A percentile compares a stretch with the other conserved stretches of the same genome.
These are phyloP conservation scores for Pythium guiyangense DNA, from an alignment of 352 stramenopile genomes.

Conservation along the genomic window DNA sequence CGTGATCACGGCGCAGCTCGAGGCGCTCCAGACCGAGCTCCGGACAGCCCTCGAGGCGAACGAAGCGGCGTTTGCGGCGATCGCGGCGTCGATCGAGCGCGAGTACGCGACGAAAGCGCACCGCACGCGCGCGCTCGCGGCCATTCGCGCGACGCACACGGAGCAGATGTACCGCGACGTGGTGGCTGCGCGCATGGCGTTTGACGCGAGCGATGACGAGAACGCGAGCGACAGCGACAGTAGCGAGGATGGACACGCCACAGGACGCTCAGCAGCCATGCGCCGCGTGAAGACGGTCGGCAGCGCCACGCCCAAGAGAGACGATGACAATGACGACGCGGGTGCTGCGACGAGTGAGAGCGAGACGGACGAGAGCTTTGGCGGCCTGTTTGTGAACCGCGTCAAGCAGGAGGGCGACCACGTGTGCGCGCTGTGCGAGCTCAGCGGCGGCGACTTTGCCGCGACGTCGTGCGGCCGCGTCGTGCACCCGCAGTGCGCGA, in stretches of 20 bases:
- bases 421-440: conserved; percentile 63
- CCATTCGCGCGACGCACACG: conserved; percentile 54
- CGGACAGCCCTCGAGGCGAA: conserved; percentile 34
- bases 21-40: conserved; percentile 42
- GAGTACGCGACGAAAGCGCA: conserved; percentile 53
- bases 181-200: conserved; percentile 27
- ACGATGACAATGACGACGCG: conserved; percentile 31
- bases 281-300: too few species aligned
- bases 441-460: conserved; percentile 75
- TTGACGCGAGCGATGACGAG: conserved; percentile 51
- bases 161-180: conserved; percentile 71
- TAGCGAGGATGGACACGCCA: too few species aligned
- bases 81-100: conserved; percentile 31
- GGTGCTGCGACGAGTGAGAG: too few species aligned
- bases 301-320: too few species aligned
- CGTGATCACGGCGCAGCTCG: conserved; percentile 50
- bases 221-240: conserved; percentile 15
- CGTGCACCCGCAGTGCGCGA: conserved; percentile 73
- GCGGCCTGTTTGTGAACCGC: conserved; percentile 72
- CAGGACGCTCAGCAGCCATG: too few species aligned
- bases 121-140: conserved; percentile 33
- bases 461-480: conserved; percentile 53
- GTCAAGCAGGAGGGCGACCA: conserved; percentile 69
- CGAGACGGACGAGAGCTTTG: conserved; percentile 66
- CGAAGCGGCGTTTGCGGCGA: conserved; percentile 26